Base-by-base conservation (phyloP, 345 rosid genomes). In the Kernera saxatilis region DNA sequence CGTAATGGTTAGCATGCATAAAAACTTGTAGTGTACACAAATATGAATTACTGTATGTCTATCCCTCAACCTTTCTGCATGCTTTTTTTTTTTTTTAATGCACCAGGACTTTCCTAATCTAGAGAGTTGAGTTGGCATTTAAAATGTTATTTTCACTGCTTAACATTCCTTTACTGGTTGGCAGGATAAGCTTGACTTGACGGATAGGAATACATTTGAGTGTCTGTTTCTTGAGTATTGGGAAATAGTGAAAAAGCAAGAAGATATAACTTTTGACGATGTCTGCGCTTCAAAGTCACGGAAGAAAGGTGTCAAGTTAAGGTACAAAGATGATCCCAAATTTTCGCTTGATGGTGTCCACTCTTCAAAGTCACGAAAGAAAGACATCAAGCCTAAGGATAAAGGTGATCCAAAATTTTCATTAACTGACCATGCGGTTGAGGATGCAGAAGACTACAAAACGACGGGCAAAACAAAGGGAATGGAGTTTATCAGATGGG, bases 181-280 rank as follows among this genome's bases (percentile, higher is more conserved):
- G 61, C 76, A 76, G 79, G 74, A 61, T 17, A 69, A 61, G 32
- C 33, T 76, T 23, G 64, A 76, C 67, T 76, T 76, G 45, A 48
- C 10, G 55, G 87, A 85, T 70, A 65, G 37, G 17, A 36, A 81
- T 17, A 80, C 85, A 5, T 46, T 26, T 7, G 85, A 83, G 69
- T 68, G 80, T 58, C 78, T 81, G 64, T 81, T 83, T 78, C 70
- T 64, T 49, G 87, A 80, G 51, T 85, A 83, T 41, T 78, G 84
- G 84, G 78, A 78, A 39, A 68, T 85, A 52, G 58, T 81, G 8
- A 81, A 79, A 57, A 69, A 69, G 6, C 13, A 61, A 64, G 85
- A 85, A 69, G 72, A 25, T 9, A 23, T 85, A 73, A 78, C 67
- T 39, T 73, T 74, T 64, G 85, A 71, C 0, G 84, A 83, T 69